These are phyloP conservation scores for Fusarium continuum DNA, from an alignment of 2,329 filamentous ascomycete genomes.

Conservation along the genomic window DNA sequence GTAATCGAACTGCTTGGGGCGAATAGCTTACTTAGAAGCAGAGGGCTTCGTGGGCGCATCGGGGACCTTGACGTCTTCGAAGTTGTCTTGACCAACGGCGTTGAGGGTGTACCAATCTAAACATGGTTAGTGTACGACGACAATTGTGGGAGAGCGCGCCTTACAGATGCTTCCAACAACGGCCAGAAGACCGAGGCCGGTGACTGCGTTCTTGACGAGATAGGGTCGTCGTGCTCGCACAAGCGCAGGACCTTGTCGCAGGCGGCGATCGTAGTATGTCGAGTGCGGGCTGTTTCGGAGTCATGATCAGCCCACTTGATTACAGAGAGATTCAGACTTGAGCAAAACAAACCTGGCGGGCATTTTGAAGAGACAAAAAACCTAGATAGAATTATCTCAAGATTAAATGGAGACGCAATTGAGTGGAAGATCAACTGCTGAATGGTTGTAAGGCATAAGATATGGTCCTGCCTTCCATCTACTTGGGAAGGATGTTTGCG, in stretches of 20 bases:
- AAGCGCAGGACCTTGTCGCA: slow-evolving; percentile 86
- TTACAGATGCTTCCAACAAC: slow-evolving; percentile 89
- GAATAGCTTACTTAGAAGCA: slow-evolving; percentile 46
- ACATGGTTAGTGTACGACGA: slow-evolving; percentile 23
- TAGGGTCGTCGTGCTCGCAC: slow-evolving; percentile 93
- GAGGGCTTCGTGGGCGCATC: slow-evolving; percentile 68
- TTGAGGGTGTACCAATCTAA: slow-evolving; percentile 72
- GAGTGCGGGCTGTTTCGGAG: slow-evolving; percentile 56
- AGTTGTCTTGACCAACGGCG: slow-evolving; percentile 94
- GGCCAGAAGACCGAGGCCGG: slow-evolving; percentile 77
- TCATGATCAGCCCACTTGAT: slow-evolving; percentile 35
- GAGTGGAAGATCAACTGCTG: slow-evolving; percentile 9
- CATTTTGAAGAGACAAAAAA: slow-evolving; percentile 20
- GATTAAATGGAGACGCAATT: neutral
- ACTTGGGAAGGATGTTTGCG: slow-evolving; percentile 39
- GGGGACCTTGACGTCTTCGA: slow-evolving; percentile 93
- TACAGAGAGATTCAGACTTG: neutral
- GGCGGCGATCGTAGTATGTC: slow-evolving; percentile 91
- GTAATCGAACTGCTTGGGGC: neutral
- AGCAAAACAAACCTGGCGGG: slow-evolving; percentile 34
- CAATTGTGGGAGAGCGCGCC: slow-evolving; percentile 52
- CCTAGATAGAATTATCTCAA: neutral
- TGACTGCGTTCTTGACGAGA: slow-evolving; percentile 86
- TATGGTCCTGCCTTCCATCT: slow-evolving; percentile 20
- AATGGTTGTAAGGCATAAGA: slow-evolving; percentile 1